Evolutionary conservation across 164 flowering plant genomes (phyloP).

Genomic region (Liquidambar formosana): DNA sequence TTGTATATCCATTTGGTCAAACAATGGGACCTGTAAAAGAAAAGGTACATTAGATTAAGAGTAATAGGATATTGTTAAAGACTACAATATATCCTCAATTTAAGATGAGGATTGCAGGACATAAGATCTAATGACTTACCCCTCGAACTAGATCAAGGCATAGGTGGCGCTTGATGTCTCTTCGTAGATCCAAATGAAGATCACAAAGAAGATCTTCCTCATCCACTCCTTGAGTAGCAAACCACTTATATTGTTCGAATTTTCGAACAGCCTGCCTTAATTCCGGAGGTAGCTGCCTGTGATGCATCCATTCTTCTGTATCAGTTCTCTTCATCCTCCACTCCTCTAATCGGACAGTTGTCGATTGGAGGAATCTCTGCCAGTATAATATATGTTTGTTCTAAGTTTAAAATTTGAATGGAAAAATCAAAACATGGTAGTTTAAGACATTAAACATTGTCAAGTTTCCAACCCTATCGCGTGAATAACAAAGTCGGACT

Average conservation of each 20-base stretch:
- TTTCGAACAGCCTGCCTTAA: constrained; percentile 60
- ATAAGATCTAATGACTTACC: too few relatives aligned
- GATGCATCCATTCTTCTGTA: constrained; percentile 94
- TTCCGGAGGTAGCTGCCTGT: constrained; percentile 83
- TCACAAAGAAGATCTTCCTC: constrained; percentile 71
- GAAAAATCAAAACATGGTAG: too few relatives aligned
- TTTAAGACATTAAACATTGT: too few relatives aligned
- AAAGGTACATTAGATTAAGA: too few relatives aligned
- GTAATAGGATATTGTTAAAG: too few relatives aligned
- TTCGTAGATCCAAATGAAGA: constrained; percentile 77
- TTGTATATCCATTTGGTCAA: constrained; percentile 91
- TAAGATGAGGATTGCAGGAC: too few relatives aligned
- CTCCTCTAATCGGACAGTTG: constrained; percentile 80
- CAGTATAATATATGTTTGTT: too few relatives aligned
- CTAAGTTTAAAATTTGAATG: too few relatives aligned
- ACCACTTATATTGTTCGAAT: constrained; percentile 86
- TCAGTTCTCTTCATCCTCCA: constrained; percentile 88
- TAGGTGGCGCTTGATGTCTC: constrained; percentile 89
- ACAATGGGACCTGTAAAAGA: constrained; percentile 89
- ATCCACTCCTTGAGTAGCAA: constrained; percentile 88
- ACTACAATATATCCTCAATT: too few relatives aligned
- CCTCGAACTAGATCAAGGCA: constrained; percentile 84
- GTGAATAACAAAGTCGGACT: too few relatives aligned
- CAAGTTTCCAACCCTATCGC: too few relatives aligned
- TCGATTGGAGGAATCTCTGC: constrained; percentile 87